Base-by-base conservation (phyloP, 2,329 filamentous ascomycete species). In the Talaromyces sp. region DNA sequence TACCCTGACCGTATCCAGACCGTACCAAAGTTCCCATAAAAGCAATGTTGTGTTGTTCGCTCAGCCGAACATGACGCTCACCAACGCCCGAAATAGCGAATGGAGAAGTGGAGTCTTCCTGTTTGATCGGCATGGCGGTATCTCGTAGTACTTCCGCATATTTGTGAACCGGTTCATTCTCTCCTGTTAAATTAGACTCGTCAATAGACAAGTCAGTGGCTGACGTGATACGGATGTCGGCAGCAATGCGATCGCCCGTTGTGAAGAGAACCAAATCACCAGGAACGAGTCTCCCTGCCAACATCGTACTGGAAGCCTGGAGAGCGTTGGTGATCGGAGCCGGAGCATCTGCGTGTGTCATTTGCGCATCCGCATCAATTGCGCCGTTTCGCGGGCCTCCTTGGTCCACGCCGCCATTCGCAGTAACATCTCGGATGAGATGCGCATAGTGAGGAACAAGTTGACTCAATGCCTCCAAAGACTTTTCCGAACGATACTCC, bases 21-120 rank as follows among this genome's bases (percentile, higher is more conserved):
- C 94, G 92, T 38, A 99, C 93, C 69, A 99, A 79, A 2, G 95
- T 99, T 31, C 95, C 95, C 93, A 99, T 98, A 77, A 97, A 98
- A 1, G 93, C 95, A 75, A 99, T 93, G 73, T 99, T 98, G 72
- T 90, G 91, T 71, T 89, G 87, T 63, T 91, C 89, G 68, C 91
- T 91, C 60, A 91, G 80, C 58, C 87, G 84, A 53, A 91, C 85
- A 69, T 91, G 89, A 31, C 86, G 86, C 67, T 83, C 87, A 69
- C 85, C 87, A 58, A 81, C 85, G 10, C 84, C 85, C 67, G 82
- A 83, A 36, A 84, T 86, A 34, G 86, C 88, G 53, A 85, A 82
- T 11, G 87, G 87, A 17, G 85, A 85, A 43, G 82, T 77, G 27
- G 80, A 79, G 47, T 69, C 66, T 43, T 69, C 67, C 66, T 75